Evolutionary conservation across 2,329 filamentous ascomycete genomes (phyloP).

Genomic region (Pseudopyrenochaeta lycopersici): DNA sequence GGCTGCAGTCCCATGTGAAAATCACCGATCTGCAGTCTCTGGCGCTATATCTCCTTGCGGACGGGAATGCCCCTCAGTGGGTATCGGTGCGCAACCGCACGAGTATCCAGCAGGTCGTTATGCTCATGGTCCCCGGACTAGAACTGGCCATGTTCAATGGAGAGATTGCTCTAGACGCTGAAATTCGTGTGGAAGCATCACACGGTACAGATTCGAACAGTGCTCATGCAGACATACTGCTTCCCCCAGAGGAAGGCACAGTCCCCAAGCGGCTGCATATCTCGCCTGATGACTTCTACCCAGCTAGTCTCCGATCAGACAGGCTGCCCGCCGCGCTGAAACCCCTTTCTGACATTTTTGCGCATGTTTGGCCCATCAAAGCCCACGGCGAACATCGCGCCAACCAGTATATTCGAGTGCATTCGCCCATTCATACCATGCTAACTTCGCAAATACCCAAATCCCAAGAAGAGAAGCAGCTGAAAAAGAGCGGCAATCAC

Average conservation of each 20-base stretch:
- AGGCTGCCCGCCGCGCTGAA: slow-evolving; percentile 56
- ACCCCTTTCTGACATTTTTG: slow-evolving; percentile 82
- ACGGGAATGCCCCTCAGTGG: slow-evolving; percentile 69
- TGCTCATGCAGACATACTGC: slow-evolving; percentile 18
- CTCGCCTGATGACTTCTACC: slow-evolving; percentile 62
- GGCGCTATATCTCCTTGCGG: slow-evolving; percentile 68
- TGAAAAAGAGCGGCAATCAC: slow-evolving; percentile 53
- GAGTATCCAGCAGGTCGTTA: slow-evolving; percentile 76
- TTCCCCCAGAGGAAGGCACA: slow-evolving; percentile 12
- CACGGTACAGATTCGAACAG: slow-evolving; percentile 6
- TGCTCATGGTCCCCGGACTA: slow-evolving; percentile 90
- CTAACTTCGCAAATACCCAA: slow-evolving; percentile 78
- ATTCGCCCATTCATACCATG: slow-evolving; percentile 88
- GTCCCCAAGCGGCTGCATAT: slow-evolving; percentile 42
- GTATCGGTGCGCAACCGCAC: slow-evolving; percentile 66
- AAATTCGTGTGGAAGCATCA: slow-evolving; percentile 1
- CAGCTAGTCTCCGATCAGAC: slow-evolving; percentile 51
- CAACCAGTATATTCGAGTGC: slow-evolving; percentile 71
- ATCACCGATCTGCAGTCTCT: slow-evolving; percentile 67
- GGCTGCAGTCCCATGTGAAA: slow-evolving; percentile 64
- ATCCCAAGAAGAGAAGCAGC: slow-evolving; percentile 71
- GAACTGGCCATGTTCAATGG: slow-evolving; percentile 89
- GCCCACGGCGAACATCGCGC: slow-evolving; percentile 83
- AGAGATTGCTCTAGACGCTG: slow-evolving; percentile 36
- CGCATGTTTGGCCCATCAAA: slow-evolving; percentile 87